Base-by-base conservation (phyloP, 345 rosid species). In the Iberis pinnata region DNA sequence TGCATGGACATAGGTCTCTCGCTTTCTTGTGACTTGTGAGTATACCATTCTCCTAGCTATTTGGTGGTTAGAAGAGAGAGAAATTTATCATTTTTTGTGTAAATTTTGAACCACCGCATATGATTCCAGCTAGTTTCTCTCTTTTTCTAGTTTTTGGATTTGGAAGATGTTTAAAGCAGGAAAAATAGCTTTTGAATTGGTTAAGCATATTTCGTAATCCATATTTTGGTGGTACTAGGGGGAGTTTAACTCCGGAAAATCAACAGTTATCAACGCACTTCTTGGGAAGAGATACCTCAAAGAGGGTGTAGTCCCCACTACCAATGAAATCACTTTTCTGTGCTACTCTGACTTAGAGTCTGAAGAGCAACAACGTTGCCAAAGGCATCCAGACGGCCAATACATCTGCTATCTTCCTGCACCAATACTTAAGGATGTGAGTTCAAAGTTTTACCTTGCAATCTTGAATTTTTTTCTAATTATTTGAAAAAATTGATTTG, bases 231-330 rank as follows among this genome's bases (percentile, higher is more conserved):
- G 58, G 43, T 50, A 24, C 41, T 71, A 92, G 98, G 96, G 98
- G 63, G 98, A 92, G 57, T 88, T 83, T 49, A 92, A 88, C 69
- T 85, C 98, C 9, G 98, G 98, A 19, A 92, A 92, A 78, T 88
- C 98, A 44, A 78, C 84, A 17, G 89, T 92, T 61, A 88, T 88
- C 53, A 92, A 88, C 70, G 95, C 98, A 14, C 83, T 92, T 69
- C 95, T 92, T 53, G 96, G 98, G 58, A 61, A 83, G 75, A 78
- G 86, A 61, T 92, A 83, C 40, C 93, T 92, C 50, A 85, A 80
- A 56, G 95, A 81, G 49, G 96, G 93, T 13, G 96, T 92, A 73
- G 69, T 88, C 69, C 98, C 96, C 58, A 92, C 96, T 11, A 92
- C 96, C 58, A 92, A 88, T 36, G 95, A 85, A 75, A 92, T 92